Evolutionary conservation across 148 eudicot species (phyloP), one percentile per base, ranked within the genome.

Genomic region (Rhododendron molle): DNA sequence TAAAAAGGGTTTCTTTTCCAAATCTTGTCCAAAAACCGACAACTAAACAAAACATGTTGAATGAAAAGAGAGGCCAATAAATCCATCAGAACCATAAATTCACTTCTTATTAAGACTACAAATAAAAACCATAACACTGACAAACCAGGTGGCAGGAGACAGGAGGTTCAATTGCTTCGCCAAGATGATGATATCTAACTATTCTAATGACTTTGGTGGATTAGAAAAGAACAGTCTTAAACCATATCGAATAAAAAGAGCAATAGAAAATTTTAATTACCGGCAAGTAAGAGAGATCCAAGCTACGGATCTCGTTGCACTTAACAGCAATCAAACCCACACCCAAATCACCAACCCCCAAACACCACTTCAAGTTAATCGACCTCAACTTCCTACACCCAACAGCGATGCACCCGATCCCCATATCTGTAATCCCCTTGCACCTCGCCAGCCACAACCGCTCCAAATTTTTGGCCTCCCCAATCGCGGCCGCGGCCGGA

Each of bases 201-300:
- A 13, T 50, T 11, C 54, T 13, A 47, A 11, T 40, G 60, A 16
- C 21, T 54, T 54, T 3, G 6, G 21, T 18, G 60, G 60, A 54
- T 15, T 54, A 54, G 18, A 54, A 15, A 54, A 54, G 20, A 54
- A 16, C 18, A 54, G 60, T 54, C 60, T 54, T 15, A 5, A 16
- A 47, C 7, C 71, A 81, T 40, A 67, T n/a, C 28, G 44, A 28
- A 34, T 78, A 0, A n/a, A 52, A 32, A 20, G 28, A 81, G 69
- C 3, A 32, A 28, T 13, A 23, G 3, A 15, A 16, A 15, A 4
- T 0, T 4, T 20, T 32, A 52, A 78, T 91, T 92, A 96, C 98
- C 94, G 95, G 98, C 94, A 95, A 90, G 87, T 94, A 93, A 85
- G 99, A 96, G 76, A 96, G 97, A 91, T 96, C 98, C 90, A 96